Percentiles rank a stretch among this genome's conserved stretches.
Conservation (phyloP, 2,329 filamentous ascomycete genomes). For the Aspergillus tubingensis region DNA sequence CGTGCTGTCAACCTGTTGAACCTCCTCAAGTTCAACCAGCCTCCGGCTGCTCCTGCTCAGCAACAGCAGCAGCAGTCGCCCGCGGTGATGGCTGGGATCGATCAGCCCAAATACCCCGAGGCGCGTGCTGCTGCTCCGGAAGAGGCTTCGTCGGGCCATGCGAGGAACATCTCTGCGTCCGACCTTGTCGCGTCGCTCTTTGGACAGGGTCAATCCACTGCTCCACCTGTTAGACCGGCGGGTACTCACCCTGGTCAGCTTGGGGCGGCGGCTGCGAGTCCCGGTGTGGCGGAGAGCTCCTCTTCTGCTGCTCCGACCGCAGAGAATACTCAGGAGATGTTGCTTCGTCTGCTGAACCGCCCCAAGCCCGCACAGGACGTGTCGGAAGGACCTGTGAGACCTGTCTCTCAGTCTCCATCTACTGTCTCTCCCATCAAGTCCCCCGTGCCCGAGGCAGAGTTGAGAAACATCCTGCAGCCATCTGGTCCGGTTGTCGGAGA, state of each 20-base stretch:
- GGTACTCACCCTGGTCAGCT: constrained; percentile 21
- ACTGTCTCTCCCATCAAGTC: constrained; percentile 40
- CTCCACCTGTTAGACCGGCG: constrained; percentile 27
- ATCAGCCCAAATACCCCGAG: constrained; percentile 31
- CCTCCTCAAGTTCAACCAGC: constrained; percentile 64
- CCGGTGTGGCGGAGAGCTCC: constrained; percentile 21
- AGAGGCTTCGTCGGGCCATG: constrained; percentile 30
- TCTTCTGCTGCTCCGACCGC: constrained; percentile 41
- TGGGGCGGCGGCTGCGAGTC: constrained; percentile 18
- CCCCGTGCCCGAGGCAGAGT: constrained; percentile 25
- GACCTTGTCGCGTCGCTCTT: constrained; percentile 61
- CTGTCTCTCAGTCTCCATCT: constrained; percentile 43
- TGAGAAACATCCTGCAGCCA: constrained; percentile 6
- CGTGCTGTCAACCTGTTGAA: constrained; percentile 63
- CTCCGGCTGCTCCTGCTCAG: constrained; percentile 34
- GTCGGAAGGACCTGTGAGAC: constrained; percentile 23
- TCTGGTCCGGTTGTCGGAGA: constrained; percentile 20
- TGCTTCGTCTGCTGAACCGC: constrained; percentile 82
- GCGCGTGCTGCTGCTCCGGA: constrained; percentile 27
- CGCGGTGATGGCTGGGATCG: constrained; percentile 24
- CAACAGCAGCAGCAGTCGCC: constrained; percentile 41
- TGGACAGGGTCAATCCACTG: constrained; percentile 38
- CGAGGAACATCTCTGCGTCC: constrained; percentile 53
- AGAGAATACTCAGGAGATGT: constrained; percentile 77
- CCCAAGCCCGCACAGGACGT: constrained; percentile 52